phyloP scores from a whole-genome alignment of 2,329 filamentous ascomycete genomes.

The Metarhizium guizhouense region DNA sequence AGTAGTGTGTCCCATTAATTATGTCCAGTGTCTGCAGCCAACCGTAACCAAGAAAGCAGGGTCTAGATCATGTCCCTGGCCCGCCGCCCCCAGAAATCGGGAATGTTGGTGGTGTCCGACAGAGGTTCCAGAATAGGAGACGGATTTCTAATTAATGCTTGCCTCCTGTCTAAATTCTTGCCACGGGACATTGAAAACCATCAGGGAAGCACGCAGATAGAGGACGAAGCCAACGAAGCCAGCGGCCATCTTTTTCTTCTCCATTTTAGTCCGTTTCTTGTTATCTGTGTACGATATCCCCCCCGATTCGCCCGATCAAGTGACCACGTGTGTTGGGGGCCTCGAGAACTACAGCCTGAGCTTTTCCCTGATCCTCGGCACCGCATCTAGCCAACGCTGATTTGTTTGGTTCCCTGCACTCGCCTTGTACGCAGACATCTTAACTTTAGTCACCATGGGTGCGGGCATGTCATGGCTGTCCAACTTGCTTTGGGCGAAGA shows the following conservation, averaged over 20 bases:
- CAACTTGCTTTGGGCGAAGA: conserved; percentile 76
- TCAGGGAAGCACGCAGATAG: neutral
- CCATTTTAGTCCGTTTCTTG: neutral
- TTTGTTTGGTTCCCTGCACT: neutral
- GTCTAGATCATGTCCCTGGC: neutral
- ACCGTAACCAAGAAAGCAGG: neutral
- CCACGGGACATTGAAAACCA: neutral
- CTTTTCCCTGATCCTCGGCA: conserved; percentile 1
- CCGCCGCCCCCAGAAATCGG: neutral
- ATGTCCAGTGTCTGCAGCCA: neutral
- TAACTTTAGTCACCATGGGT: conserved; percentile 42
- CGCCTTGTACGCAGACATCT: neutral
- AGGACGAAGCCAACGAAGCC: neutral
- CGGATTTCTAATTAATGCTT: conserved; percentile 5
- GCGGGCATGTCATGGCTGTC: conserved; percentile 62
- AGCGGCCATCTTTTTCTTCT: neutral
- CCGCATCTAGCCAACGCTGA: neutral
- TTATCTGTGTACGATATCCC: neutral
- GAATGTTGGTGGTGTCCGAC: neutral
- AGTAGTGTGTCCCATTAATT: neutral
- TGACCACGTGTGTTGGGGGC: conserved; percentile 2
- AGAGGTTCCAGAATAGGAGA: conserved; percentile 9
- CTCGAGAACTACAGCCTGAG: neutral
- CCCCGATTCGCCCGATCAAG: neutral
- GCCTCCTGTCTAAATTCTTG: neutral